Conservation (phyloP, 495 filamentous ascomycete genomes). For the Aspergillus egyptiacus region DNA sequence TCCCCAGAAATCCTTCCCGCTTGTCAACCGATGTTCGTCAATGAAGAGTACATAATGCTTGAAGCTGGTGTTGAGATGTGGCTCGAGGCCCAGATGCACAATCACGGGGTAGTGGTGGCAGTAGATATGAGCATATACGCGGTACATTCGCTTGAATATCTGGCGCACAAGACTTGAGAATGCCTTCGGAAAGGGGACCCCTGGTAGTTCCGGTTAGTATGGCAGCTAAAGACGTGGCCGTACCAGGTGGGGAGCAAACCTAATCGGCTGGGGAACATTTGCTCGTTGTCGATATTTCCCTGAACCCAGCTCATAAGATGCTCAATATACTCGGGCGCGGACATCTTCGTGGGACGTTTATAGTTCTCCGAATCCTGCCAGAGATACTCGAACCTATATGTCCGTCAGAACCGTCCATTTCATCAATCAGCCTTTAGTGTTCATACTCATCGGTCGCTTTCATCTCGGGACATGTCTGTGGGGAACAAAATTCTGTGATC, state of each 20-base stretch:
- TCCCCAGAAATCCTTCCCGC: constrained; percentile 95
- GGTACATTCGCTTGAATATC: constrained; percentile 97
- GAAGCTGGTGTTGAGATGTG: constrained; percentile 97
- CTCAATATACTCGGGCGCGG: constrained; percentile 94
- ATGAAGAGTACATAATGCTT: constrained; percentile 99
- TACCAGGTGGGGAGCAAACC: constrained; percentile 43
- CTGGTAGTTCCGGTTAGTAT: constrained; percentile 36
- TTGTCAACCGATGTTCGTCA: constrained; percentile 82
- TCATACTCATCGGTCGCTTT: constrained; percentile 95
- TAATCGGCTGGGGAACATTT: constrained; percentile 87
- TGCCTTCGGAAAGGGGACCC: constrained; percentile 90
- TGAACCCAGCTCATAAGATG: constrained; percentile 97
- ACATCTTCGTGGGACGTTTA: constrained; percentile 96
- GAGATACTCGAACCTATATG: constrained; percentile 83
- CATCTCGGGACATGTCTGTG: constrained; percentile 96
- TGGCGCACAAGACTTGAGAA: constrained; percentile 83
- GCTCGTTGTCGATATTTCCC: constrained; percentile 89
- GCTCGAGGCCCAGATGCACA: constrained; percentile 88
- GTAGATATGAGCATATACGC: constrained; percentile 98
- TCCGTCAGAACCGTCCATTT: not conserved
- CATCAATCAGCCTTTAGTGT: no score
- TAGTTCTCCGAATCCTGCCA: constrained; percentile 95
- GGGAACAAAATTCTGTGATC: constrained; percentile 98
- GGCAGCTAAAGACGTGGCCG: not conserved
- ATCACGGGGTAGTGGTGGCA: constrained; percentile 99